phyloP scores from a whole-genome alignment of 768 basidiomycete species.

The Mycena indigotica region DNA sequence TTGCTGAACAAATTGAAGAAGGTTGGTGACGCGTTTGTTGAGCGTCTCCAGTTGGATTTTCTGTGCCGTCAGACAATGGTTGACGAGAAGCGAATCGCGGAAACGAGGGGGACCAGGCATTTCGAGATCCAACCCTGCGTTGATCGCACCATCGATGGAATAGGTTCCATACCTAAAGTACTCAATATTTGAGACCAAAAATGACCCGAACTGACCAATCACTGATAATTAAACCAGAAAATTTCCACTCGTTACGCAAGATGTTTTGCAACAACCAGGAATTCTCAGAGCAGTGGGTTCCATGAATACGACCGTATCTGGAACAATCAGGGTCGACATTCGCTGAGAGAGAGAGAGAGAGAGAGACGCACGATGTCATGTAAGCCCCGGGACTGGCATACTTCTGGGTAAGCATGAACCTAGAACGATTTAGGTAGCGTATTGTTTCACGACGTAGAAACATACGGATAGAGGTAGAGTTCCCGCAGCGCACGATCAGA shows the following conservation, averaged over 20 bases:
- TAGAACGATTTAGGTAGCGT: slow-evolving; percentile 25
- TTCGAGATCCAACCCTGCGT: slow-evolving; percentile 77
- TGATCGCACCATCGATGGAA: slow-evolving; percentile 64
- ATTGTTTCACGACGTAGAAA: slow-evolving; percentile 2
- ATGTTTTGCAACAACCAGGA: slow-evolving; percentile 59
- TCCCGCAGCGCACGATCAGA: slow-evolving; percentile 69
- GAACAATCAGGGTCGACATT: background rate
- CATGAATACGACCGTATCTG: slow-evolving; percentile 76
- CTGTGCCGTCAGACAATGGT: slow-evolving; percentile 46
- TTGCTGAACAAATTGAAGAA: slow-evolving; percentile 60
- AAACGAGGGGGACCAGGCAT: slow-evolving; percentile 78
- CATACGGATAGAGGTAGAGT: slow-evolving; percentile 71
- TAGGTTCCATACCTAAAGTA: slow-evolving; percentile 67
- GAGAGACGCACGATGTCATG: slow-evolving; percentile 59
- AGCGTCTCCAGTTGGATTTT: slow-evolving; percentile 52
- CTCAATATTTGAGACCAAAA: background rate
- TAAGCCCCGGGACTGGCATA: slow-evolving; percentile 61
- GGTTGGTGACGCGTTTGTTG: slow-evolving; percentile 50
- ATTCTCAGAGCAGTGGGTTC: slow-evolving; percentile 72
- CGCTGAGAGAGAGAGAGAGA: background rate
- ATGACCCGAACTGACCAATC: slow-evolving; percentile 58
- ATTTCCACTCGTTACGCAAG: slow-evolving; percentile 76
- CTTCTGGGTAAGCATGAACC: slow-evolving; percentile 71
- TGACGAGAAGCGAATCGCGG: slow-evolving; percentile 43
- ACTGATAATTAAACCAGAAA: slow-evolving; percentile 70